Conservation (phyloP, 2,329 filamentous ascomycete species). For the Juglanconis sp. region DNA sequence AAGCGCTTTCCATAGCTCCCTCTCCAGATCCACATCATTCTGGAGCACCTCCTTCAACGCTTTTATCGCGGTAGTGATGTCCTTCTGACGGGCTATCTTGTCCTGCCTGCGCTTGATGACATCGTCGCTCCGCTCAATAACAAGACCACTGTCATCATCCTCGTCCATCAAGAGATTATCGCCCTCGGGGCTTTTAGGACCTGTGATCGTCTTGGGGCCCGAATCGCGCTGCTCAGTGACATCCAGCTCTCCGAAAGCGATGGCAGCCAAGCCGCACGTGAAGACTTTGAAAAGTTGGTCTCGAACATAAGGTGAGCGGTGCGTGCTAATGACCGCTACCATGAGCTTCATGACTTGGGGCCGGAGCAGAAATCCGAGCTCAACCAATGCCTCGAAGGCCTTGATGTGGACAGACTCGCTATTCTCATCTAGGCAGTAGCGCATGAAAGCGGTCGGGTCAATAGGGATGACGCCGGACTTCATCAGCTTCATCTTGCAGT, state of each 20-base stretch:
- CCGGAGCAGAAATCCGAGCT: constrained; percentile 59
- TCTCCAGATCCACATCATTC: constrained; percentile 41
- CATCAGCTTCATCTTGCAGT: constrained; percentile 62
- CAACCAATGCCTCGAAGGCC: constrained; percentile 61
- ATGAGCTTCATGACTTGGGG: constrained; percentile 54
- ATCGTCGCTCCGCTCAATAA: constrained; percentile 44
- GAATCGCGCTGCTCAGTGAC: constrained; percentile 2
- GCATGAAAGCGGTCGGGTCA: constrained; percentile 54
- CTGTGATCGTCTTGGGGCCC: constrained; percentile 1
- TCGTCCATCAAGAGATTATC: constrained; percentile 19
- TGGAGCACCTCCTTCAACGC: constrained; percentile 47
- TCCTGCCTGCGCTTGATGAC: constrained; percentile 44
- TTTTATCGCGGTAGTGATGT: constrained; percentile 43
- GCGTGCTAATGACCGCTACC: constrained; percentile 56
- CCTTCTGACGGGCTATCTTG: constrained; percentile 45
- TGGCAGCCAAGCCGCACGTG: constrained; percentile 56
- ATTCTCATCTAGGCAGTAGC: constrained; percentile 64
- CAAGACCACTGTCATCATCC: constrained; percentile 38
- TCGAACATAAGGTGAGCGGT: constrained; percentile 62
- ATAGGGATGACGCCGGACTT: constrained; percentile 58
- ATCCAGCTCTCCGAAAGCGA: constrained; percentile 58
- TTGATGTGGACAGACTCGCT: constrained; percentile 62
- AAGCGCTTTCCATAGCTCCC: constrained; percentile 47
- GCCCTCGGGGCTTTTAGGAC: neutral
- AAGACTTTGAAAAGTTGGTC: constrained; percentile 58